These are phyloP conservation scores for Saccharomycopsis vini DNA, from an alignment of 805 yeast genomes.

Conservation along the genomic window DNA sequence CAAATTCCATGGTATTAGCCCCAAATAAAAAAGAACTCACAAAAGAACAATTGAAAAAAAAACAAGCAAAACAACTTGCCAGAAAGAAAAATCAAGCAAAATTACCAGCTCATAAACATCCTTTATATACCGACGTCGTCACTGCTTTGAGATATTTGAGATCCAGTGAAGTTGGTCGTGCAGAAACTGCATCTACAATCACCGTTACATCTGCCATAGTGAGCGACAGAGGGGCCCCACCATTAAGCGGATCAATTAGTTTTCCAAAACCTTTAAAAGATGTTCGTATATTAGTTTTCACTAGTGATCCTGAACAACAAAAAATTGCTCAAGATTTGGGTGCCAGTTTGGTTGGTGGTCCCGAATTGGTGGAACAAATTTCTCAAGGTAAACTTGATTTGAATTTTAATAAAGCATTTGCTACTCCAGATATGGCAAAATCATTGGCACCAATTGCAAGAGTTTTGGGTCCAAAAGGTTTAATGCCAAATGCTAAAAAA, in stretches of 20 bases:
- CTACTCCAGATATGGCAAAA: constrained; percentile 73
- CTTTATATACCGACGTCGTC: constrained; percentile 63
- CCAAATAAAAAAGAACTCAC: no score
- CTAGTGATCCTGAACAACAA: constrained; percentile 44
- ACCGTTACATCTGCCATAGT: constrained; percentile 55
- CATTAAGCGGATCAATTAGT: constrained; percentile 59
- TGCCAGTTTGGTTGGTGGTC: constrained; percentile 63
- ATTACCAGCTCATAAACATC: constrained; percentile 38
- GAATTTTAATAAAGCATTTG: constrained; percentile 63
- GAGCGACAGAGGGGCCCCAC: constrained; percentile 70
- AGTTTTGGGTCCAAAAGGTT: constrained; percentile 76
- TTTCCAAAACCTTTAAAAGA: constrained; percentile 68
- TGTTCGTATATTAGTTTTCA: constrained; percentile 59
- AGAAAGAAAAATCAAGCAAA: constrained; percentile 31
- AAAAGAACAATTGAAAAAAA: constrained; percentile 28
- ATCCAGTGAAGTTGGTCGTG: constrained; percentile 86
- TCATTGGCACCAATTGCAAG: constrained; percentile 63
- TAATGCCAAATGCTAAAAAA: constrained; percentile 79
- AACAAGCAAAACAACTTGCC: constrained; percentile 22
- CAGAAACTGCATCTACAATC: constrained; percentile 60
- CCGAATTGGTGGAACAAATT: constrained; percentile 57
- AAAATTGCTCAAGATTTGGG: constrained; percentile 49
- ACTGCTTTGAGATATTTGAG: constrained; percentile 69
- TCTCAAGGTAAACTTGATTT: constrained; percentile 41
- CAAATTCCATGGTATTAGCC: not conserved